Percentiles rank a stretch among this genome's conserved stretches.
Evolutionary conservation across 208 protist genomes (phyloP).

Genomic region (Wallacemonas sp.): DNA sequence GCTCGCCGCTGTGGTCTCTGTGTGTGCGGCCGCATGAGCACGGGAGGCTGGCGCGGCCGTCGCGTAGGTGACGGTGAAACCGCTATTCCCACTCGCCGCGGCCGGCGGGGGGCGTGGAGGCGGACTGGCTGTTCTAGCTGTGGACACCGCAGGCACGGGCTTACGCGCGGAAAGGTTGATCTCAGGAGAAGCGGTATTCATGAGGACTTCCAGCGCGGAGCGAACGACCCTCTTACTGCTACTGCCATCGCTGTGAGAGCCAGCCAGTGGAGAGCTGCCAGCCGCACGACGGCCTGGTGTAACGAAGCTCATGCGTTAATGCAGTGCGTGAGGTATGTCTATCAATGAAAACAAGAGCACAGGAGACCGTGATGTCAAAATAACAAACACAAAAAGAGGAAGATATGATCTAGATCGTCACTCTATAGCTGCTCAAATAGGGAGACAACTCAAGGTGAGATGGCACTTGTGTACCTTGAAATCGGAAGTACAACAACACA

Average conservation of each 20-base stretch:
- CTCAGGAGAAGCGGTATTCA: constrained; percentile 56
- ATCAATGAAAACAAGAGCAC: too few species aligned
- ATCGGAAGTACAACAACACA: too few species aligned
- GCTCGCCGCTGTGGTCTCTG: neutral
- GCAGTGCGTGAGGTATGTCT: neutral
- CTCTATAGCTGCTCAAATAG: too few species aligned
- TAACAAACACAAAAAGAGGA: too few species aligned
- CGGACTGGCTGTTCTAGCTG: constrained; percentile 2
- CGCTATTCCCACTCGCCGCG: too few species aligned
- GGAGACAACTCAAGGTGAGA: too few species aligned
- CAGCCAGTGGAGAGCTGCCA: neutral
- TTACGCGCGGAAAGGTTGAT: neutral
- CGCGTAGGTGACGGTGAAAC: constrained; percentile 58
- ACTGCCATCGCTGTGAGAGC: constrained; percentile 4
- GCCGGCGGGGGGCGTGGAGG: neutral
- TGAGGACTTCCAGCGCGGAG: constrained; percentile 68
- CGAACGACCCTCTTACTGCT: constrained; percentile 59
- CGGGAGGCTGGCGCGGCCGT: constrained; percentile 16
- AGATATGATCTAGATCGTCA: too few species aligned
- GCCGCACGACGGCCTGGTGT: constrained; percentile 23
- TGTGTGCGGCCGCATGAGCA: neutral
- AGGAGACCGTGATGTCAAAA: too few species aligned
- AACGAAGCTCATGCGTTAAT: constrained; percentile 20
- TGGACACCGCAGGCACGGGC: neutral
- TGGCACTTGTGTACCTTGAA: too few species aligned